Evolutionary conservation across 108 stramenopile genomes (phyloP), one percentile per base, ranked within the genome.

Genomic region (Thalassiosira profunda): DNA sequence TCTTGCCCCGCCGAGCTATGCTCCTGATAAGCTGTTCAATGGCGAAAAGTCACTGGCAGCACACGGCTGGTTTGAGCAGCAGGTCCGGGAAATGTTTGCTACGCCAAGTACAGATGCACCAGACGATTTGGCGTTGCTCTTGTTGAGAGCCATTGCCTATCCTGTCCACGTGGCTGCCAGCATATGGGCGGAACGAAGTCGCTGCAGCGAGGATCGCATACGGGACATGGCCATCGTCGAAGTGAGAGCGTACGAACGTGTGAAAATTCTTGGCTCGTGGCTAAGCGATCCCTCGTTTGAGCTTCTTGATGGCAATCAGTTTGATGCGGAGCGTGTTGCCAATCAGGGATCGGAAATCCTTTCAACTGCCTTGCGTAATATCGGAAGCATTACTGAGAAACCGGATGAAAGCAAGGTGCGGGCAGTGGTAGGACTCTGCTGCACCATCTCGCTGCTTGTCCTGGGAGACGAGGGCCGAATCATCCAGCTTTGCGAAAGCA

Each of bases 161-260:
- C 56, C 73, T 15, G 46, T 80, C 2, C 74, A 49, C 43, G 37
- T 46, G 3, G 76, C 84, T 18, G 85, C 76, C 14, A 11, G 44
- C 9, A 83, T 86, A 41, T 88, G 83, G 79, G 46, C 56, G 37
- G 64, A 60, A 17, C 70, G 91, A 23, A 58, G 64, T 8, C 17
- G 41, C 2, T 71, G 81, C 45, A 49, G 63, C 17, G 85, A 90
- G 55, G 72, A 78, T 53, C 80, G 92, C n/a, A 87, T 90, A 30
- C 63, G 76, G 23, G 89, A 88, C 46, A 54, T 86, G 26, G 80
- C 87, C 35, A 33, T 56, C 12, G 56, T 86, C 11, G 88, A 93
- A 44, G 20, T 75, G 5, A 60, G 77, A 23, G 62, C 80, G 18
- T 87, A 52, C 42, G 38, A 67, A 18, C 86, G 86, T 2, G 34